phyloP scores from a whole-genome alignment of 495 filamentous ascomycete genomes.

The Tetracladium marchalianum region DNA sequence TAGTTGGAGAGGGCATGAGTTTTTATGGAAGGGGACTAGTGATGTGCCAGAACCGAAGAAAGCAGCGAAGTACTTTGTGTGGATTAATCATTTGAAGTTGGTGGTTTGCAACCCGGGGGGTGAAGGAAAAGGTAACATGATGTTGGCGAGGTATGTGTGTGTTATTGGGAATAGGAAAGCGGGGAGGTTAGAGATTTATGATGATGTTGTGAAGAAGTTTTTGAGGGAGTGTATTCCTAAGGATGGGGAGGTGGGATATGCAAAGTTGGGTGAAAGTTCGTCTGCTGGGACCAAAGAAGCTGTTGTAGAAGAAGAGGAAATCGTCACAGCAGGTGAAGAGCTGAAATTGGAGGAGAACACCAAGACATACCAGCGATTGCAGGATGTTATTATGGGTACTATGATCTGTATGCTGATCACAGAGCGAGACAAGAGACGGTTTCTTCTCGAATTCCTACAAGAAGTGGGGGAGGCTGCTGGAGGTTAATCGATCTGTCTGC shows the following conservation, averaged over 20 bases:
- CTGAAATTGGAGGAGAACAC: neutral
- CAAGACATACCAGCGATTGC: neutral
- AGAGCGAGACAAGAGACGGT: conserved; percentile 2
- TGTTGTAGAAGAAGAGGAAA: too few relatives aligned
- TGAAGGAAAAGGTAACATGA: neutral
- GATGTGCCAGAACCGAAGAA: neutral
- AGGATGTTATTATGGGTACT: conserved; percentile 1
- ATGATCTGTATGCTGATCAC: conserved; percentile 4
- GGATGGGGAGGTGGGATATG: neutral
- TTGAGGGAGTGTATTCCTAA: neutral
- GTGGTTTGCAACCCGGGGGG: neutral
- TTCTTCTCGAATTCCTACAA: neutral
- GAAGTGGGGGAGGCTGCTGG: too few relatives aligned
- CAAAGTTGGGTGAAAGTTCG: neutral
- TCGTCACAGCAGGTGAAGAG: too few relatives aligned
- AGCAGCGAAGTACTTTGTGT: neutral
- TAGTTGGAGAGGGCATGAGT: conserved; percentile 2
- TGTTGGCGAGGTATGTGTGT: conserved; percentile 1
- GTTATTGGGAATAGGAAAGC: conserved; percentile 1
- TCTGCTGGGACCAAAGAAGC: neutral
- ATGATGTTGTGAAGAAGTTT: neutral
- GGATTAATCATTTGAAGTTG: conserved; percentile 2
- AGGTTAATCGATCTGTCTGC: too few relatives aligned
- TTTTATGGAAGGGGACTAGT: conserved; percentile 2
- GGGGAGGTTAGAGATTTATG: conserved; percentile 1